Percentiles rank a stretch among this genome's conserved stretches.
Conservation (phyloP, 164 flowering plant species). For the Chloranthus sessilifolius region DNA sequence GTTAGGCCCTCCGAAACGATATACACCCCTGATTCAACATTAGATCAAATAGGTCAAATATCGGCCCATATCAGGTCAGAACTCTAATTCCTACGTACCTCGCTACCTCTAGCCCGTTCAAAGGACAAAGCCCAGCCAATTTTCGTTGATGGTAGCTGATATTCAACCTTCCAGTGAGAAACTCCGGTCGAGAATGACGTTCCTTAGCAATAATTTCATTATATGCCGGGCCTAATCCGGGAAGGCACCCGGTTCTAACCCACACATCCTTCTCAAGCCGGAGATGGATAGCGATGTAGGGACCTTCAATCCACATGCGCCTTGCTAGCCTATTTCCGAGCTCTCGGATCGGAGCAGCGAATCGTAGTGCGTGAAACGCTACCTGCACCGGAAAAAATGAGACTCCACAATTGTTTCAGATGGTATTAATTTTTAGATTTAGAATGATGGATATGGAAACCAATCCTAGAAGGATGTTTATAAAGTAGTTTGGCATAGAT, state of each 20-base stretch:
- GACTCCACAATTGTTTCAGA: too few relatives aligned
- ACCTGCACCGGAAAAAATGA: slow-evolving; percentile 36
- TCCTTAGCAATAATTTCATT: slow-evolving; percentile 24
- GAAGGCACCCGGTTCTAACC: slow-evolving; percentile 62
- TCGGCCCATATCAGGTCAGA: too few relatives aligned
- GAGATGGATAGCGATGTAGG: slow-evolving; percentile 68
- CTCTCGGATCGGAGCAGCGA: slow-evolving; percentile 47
- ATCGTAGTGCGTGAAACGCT: slow-evolving; percentile 75
- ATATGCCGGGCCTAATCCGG: slow-evolving; percentile 38
- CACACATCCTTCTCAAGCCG: slow-evolving; percentile 75
- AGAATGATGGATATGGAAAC: too few relatives aligned
- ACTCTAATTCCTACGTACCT: slow-evolving; percentile 42
- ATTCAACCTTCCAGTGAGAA: slow-evolving; percentile 42
- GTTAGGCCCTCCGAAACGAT: too few relatives aligned
- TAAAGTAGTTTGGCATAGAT: too few relatives aligned
- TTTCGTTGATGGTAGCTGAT: slow-evolving; percentile 33
- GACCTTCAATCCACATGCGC: slow-evolving; percentile 79
- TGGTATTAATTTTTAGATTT: too few relatives aligned
- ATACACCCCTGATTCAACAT: too few relatives aligned
- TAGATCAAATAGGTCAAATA: too few relatives aligned
- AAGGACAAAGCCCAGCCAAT: slow-evolving; percentile 58
- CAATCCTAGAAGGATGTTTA: too few relatives aligned
- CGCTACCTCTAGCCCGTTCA: slow-evolving; percentile 45
- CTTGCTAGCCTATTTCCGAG: slow-evolving; percentile 55
- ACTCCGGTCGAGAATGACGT: slow-evolving; percentile 28